Base-by-base conservation (phyloP, 305 asterid genomes). In the Fraxinus albicans region DNA sequence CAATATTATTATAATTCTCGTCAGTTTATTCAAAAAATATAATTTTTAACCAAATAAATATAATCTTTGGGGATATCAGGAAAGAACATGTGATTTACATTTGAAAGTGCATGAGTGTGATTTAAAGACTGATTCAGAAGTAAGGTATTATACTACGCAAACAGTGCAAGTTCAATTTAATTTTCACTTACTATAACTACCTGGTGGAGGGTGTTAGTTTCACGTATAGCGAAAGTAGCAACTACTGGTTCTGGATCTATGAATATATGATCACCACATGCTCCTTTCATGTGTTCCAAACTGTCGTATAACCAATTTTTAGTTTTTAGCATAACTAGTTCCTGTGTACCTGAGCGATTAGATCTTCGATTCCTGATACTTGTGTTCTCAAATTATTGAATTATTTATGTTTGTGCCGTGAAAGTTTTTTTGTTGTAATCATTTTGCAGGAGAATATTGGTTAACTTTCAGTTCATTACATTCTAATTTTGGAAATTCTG, bases 401-500 rank as follows among this genome's bases (percentile, higher is more conserved):
- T 55, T 80, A 47, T 40, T 79, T 65, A 55, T 76, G 33, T 35
- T 44, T 75, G 73, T 82, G 15, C 8, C 53, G 73, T 76, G 67
- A 38, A 50, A 55, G 33, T 82, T 29, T 84, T 76, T 83, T 70
- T 55, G 81, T 40, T 69, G 65, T 79, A 73, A 47, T 78, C 81
- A 38, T 63, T 81, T 75, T 77, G 73, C 58, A 34, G 82, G 33
- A 21, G 76, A 80, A 70, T 74, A 63, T 65, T 78, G 81, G 53
- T 55, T 25, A 44, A 6, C 69, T 70, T 69, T 69, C 23, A 36
- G n/a, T 83, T 81, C 82, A 31, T 77, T 78, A n/a, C 79, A 44
- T 81, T 50, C n/a, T 78, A 33, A 73, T 58, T 78, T 23, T 44
- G 78, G 58, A 21, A 25, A 58, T 75, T 78, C 73, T 65, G 63